A percentile compares a stretch with the other conserved stretches of the same genome.
Evolutionary conservation across 805 yeast genomes (phyloP).

Genomic region (Scheffersomyces coipomensis): DNA sequence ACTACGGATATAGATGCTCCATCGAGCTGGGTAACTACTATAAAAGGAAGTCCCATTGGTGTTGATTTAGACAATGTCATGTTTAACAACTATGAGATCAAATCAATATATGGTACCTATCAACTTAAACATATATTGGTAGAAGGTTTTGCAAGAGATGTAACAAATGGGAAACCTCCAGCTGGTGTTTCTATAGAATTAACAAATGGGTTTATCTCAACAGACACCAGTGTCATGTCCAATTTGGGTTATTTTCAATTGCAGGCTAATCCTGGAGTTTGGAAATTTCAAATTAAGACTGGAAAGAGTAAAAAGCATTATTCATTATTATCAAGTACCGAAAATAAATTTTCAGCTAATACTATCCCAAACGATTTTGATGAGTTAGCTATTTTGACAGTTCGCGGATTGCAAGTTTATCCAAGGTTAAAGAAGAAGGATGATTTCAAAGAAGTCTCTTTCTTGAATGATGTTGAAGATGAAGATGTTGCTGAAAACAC

Average conservation of each 20-base stretch:
- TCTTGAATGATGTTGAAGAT: constrained; percentile 8
- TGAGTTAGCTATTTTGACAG: constrained; percentile 34
- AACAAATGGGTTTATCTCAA: constrained; percentile 8
- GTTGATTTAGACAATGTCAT: constrained; percentile 65
- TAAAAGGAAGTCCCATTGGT: constrained; percentile 37
- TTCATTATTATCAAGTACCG: constrained; percentile 36
- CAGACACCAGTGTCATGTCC: constrained; percentile 72
- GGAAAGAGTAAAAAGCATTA: constrained; percentile 13
- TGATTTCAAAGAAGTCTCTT: constrained; percentile 11
- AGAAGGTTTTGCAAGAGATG: constrained; percentile 68
- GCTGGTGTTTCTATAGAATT: constrained; percentile 53
- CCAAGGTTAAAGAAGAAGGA: constrained; percentile 44
- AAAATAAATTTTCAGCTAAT: constrained; percentile 38
- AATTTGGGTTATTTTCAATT: constrained; percentile 84
- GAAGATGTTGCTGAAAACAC: constrained; percentile 3
- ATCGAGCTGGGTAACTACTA: constrained; percentile 62
- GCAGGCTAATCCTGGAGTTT: constrained; percentile 68
- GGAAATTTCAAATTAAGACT: constrained; percentile 49
- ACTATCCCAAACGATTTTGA: constrained; percentile 17
- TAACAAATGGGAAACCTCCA: constrained; percentile 36
- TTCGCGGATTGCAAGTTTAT: constrained; percentile 45
- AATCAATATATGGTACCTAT: constrained; percentile 43
- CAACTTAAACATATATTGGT: constrained; percentile 55
- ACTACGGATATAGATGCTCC: constrained; percentile 61
- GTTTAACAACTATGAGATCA: constrained; percentile 34